Evolutionary conservation across 2,329 filamentous ascomycete genomes (phyloP).

Genomic region (Knufia petricola): DNA sequence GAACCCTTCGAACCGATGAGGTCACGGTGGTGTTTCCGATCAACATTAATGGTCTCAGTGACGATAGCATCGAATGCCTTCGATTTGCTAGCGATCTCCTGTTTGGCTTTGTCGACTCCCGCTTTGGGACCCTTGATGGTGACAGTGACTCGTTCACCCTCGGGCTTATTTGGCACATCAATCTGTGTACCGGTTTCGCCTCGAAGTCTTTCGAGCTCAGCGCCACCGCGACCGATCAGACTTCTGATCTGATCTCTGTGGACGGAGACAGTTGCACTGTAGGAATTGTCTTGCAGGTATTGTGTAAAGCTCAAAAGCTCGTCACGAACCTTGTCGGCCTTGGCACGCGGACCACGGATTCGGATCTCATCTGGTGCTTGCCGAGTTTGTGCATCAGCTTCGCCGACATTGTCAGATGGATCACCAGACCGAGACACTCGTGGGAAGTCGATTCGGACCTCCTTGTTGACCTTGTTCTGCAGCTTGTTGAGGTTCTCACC

Average conservation of each 20-base stretch:
- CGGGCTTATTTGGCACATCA: conserved; percentile 75
- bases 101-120: conserved; percentile 85
- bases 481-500: conserved; percentile 84
- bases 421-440: conserved; percentile 55
- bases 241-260: conserved; percentile 89
- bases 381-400: conserved; percentile 52
- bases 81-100: conserved; percentile 76
- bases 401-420: conserved; percentile 60
- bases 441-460: conserved; percentile 89
- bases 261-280: conserved; percentile 69
- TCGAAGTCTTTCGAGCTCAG: conserved; percentile 82
- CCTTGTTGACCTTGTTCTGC: conserved; percentile 70
- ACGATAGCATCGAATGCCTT: conserved; percentile 86
- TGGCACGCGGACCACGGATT: conserved; percentile 83
- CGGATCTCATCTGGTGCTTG: conserved; percentile 83
- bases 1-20: conserved; percentile 81
- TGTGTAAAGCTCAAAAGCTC: conserved; percentile 83
- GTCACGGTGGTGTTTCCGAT: conserved; percentile 83
- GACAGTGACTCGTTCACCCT: conserved; percentile 71
- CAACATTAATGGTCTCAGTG: conserved; percentile 73
- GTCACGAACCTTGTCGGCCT: conserved; percentile 82
- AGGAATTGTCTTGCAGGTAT: conserved; percentile 80
- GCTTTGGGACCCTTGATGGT: conserved; percentile 85
- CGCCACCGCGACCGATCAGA: conserved; percentile 81
- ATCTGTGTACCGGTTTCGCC: conserved; percentile 78